Conservation (phyloP, 768 basidiomycete species). For the Kwoniella dejecticola region DNA sequence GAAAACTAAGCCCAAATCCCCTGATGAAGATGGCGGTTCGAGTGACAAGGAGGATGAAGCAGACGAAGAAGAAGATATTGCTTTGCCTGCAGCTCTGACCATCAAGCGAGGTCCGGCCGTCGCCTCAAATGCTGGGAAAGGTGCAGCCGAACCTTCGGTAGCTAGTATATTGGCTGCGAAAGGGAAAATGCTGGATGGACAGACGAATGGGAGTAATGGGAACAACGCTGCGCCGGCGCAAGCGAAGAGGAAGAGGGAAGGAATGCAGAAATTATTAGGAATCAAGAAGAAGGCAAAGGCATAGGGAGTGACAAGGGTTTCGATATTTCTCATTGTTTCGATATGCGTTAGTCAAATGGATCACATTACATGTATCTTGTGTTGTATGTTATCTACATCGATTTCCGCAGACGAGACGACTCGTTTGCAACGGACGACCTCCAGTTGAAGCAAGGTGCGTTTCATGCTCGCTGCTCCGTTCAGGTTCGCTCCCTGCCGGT, state of each 20-base stretch:
- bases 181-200: constrained; percentile 39
- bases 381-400: no score
- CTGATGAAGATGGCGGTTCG: constrained; percentile 8
- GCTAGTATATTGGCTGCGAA: constrained; percentile 49
- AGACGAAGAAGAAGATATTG: constrained; percentile 24
- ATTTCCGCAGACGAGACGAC: no score
- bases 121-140: constrained; percentile 7
- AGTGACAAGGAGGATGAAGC: constrained; percentile 17
- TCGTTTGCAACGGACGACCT: no score
- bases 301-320: no score
- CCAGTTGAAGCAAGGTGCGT: no score
- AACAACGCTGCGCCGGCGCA: constrained; percentile 19
- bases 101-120: constrained; percentile 45
- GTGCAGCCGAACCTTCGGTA: constrained; percentile 48
- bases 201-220: not conserved
- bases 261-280: constrained; percentile 45
- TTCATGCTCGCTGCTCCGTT: no score
- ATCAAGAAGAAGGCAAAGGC: constrained; percentile 49
- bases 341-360: no score
- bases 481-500: no score
- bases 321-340: no score
- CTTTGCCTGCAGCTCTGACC: constrained; percentile 38
- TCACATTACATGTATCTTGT: not conserved
- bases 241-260: constrained; percentile 41
- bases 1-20: constrained; percentile 42